These are phyloP conservation scores for Mortierella sp. DNA, from an alignment of 371 early-diverging fungal species.

Conservation along the genomic window DNA sequence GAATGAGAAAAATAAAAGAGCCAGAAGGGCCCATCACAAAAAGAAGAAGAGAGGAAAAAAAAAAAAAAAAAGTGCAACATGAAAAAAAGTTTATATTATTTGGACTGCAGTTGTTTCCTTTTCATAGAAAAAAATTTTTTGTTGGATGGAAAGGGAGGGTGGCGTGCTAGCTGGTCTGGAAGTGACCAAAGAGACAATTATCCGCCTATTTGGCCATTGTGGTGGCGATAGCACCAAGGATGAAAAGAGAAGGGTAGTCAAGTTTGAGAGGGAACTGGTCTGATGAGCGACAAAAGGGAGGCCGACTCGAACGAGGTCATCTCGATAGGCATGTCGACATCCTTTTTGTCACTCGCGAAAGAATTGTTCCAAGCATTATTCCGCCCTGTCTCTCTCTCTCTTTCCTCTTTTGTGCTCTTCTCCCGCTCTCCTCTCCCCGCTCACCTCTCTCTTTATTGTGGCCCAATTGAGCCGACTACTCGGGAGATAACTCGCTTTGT, in stretches of 20 bases:
- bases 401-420: neutral
- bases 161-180: neutral
- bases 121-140: neutral
- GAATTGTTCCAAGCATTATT: neutral
- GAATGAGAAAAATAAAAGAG: neutral
- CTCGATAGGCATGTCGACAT: neutral
- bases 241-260: neutral
- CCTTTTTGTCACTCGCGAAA: neutral
- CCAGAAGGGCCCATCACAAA: neutral
- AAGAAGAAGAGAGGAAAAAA: neutral
- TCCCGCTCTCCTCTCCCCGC: neutral
- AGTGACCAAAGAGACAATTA: neutral
- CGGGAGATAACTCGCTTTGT: neutral
- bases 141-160: neutral
- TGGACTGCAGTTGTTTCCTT: neutral
- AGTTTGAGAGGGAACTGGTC: neutral
- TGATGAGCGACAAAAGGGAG: neutral
- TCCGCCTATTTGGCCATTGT: conserved; percentile 1
- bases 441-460: neutral
- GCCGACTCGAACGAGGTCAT: neutral
- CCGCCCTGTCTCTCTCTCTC: neutral
- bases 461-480: conserved; percentile 12
- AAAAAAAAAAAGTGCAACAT: neutral
- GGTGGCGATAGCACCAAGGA: neutral
- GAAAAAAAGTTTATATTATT: neutral